phyloP scores from a whole-genome alignment of 2,329 filamentous ascomycete genomes.

The Emmonsiellopsis sp. region DNA sequence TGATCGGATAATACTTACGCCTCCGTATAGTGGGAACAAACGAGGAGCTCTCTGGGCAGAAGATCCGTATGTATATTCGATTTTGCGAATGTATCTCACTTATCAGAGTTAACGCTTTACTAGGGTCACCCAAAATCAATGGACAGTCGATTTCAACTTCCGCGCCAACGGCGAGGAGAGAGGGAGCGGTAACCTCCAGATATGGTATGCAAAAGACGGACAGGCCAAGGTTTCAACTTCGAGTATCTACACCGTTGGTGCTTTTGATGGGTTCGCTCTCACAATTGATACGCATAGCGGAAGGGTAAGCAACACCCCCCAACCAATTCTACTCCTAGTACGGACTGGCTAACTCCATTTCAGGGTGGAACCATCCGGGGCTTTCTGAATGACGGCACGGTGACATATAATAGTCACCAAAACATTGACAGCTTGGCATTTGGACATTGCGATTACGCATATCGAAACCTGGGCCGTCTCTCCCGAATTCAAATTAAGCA shows the following conservation, averaged over 20 bases:
- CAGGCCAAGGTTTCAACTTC: constrained; percentile 55
- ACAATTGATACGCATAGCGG: constrained; percentile 79
- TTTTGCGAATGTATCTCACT: too few species aligned
- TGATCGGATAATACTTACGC: constrained; percentile 86
- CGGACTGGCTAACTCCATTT: background rate
- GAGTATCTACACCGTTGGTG: constrained; percentile 74
- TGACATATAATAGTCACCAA: constrained; percentile 66
- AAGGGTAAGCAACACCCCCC: constrained; percentile 31
- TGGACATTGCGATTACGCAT: constrained; percentile 81
- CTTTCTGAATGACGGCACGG: constrained; percentile 85
- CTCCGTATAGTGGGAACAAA: constrained; percentile 75
- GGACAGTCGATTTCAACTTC: constrained; percentile 80
- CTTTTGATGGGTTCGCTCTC: constrained; percentile 84
- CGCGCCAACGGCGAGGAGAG: constrained; percentile 77
- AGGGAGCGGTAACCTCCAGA: constrained; percentile 78
- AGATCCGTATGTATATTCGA: constrained; percentile 30
- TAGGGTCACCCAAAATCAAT: constrained; percentile 51
- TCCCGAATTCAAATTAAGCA: constrained; percentile 70
- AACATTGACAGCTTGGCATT: constrained; percentile 81
- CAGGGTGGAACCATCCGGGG: constrained; percentile 66
- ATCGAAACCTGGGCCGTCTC: constrained; percentile 82
- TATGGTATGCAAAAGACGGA: constrained; percentile 78
- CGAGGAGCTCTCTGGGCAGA: constrained; percentile 77
- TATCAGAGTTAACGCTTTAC: constrained; percentile 5
- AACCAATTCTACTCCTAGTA: background rate